Conservation (phyloP, 2,329 filamentous ascomycete genomes). For the Fusarium sp. region DNA sequence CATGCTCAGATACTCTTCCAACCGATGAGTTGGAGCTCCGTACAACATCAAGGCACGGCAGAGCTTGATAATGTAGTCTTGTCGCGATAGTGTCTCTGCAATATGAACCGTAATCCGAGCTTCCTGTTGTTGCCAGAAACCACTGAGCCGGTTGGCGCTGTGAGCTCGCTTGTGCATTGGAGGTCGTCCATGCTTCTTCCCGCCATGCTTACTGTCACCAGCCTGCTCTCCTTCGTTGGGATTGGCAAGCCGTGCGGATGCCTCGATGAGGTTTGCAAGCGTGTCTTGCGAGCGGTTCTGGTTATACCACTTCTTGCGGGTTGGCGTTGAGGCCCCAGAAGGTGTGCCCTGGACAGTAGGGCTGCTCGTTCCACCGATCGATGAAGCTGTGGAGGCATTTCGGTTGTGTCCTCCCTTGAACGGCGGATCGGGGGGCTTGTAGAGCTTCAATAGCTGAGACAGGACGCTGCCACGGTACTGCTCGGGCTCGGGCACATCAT, state of each 20-base stretch:
- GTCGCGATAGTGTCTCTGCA: slow-evolving; percentile 77
- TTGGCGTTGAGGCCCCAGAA: slow-evolving; percentile 57
- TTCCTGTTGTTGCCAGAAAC: slow-evolving; percentile 58
- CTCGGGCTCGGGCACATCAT: slow-evolving; percentile 54
- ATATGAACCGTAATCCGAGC: slow-evolving; percentile 63
- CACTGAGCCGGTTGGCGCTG: slow-evolving; percentile 53
- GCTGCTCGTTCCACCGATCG: slow-evolving; percentile 47
- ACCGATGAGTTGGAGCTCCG: slow-evolving; percentile 87
- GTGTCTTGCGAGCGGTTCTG: slow-evolving; percentile 61
- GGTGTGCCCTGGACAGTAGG: slow-evolving; percentile 51
- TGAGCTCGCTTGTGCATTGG: slow-evolving; percentile 52
- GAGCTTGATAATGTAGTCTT: slow-evolving; percentile 85
- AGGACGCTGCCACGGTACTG: slow-evolving; percentile 60
- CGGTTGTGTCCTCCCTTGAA: slow-evolving; percentile 37
- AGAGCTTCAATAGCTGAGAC: slow-evolving; percentile 60
- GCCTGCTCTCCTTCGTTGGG: slow-evolving; percentile 38
- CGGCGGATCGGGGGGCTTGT: slow-evolving; percentile 52
- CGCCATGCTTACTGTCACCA: slow-evolving; percentile 29
- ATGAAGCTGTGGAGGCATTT: slow-evolving; percentile 42
- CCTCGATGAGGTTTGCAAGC: slow-evolving; percentile 59
- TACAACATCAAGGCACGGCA: slow-evolving; percentile 88
- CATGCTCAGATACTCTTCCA: slow-evolving; percentile 92
- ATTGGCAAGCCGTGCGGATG: slow-evolving; percentile 58
- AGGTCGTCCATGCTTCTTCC: slow-evolving; percentile 46
- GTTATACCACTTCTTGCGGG: slow-evolving; percentile 60